Conservation (phyloP, 2,329 filamentous ascomycete genomes). For the Tympanopsis confertula region DNA sequence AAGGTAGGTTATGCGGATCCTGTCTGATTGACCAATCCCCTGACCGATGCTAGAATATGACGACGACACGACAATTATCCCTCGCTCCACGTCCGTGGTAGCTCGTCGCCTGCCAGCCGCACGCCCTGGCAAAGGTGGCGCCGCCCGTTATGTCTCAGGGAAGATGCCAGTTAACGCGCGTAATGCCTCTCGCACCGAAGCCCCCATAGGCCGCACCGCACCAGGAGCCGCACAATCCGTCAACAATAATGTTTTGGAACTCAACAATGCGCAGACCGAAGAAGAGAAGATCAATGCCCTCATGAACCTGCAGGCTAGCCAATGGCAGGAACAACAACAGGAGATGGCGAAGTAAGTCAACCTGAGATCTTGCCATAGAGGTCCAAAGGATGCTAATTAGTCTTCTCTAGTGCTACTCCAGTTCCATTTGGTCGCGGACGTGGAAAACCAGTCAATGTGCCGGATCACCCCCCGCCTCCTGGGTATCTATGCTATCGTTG, state of each 20-base stretch:
- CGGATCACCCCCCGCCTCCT: conserved; percentile 82
- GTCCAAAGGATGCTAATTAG: neutral
- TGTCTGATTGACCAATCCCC: neutral
- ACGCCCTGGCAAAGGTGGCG: conserved; percentile 77
- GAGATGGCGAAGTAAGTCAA: conserved; percentile 68
- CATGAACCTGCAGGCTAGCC: conserved; percentile 77
- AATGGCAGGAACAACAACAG: conserved; percentile 88
- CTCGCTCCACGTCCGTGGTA: conserved; percentile 85
- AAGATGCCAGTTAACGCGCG: conserved; percentile 87
- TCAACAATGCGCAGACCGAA: conserved; percentile 75
- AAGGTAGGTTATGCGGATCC: conserved; percentile 50
- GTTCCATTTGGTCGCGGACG: conserved; percentile 31
- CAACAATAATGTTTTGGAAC: conserved; percentile 43
- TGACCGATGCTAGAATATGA: conserved; percentile 65
- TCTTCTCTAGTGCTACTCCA: neutral
- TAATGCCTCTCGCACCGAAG: conserved; percentile 60
- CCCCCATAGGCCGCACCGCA: conserved; percentile 34
- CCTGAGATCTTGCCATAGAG: neutral
- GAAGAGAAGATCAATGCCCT: conserved; percentile 90
- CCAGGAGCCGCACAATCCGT: conserved; percentile 32
- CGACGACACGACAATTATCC: conserved; percentile 95
- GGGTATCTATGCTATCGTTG: conserved; percentile 96
- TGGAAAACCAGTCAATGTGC: conserved; percentile 65
- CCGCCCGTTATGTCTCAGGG: conserved; percentile 88
- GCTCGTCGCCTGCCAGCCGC: conserved; percentile 74